A percentile compares a stretch with the other conserved stretches of the same genome.
phyloP scores from a whole-genome alignment of 768 basidiomycete genomes.

The Leccinum truebloodii region DNA sequence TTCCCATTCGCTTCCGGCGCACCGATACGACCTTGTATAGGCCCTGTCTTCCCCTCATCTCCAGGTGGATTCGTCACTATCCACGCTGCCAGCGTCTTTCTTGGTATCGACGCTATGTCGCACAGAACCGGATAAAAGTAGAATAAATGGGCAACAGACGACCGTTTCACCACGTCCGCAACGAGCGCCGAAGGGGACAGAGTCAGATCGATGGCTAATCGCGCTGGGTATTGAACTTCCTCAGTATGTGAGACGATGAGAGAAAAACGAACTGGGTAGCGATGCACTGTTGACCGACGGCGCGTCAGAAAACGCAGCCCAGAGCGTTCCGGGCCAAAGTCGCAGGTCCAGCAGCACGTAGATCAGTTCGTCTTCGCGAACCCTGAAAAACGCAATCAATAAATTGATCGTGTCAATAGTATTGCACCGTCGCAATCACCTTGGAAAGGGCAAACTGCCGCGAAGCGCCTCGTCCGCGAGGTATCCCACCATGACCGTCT shows the following conservation, averaged over 20 bases:
- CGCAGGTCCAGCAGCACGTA: constrained; percentile 75
- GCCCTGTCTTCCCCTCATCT: constrained; percentile 12
- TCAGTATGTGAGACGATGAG: background rate
- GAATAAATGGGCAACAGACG: constrained; percentile 82
- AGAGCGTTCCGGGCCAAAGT: constrained; percentile 75
- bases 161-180: constrained; percentile 71
- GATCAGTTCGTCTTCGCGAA: constrained; percentile 85
- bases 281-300: constrained; percentile 54
- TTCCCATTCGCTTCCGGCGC: constrained; percentile 20
- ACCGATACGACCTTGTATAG: constrained; percentile 21
- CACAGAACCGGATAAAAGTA: constrained; percentile 81
- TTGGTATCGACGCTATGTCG: constrained; percentile 74
- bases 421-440: constrained; percentile 44
- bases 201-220: constrained; percentile 41
- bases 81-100: constrained; percentile 70
- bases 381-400: constrained; percentile 42
- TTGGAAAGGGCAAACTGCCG: constrained; percentile 86
- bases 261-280: constrained; percentile 55
- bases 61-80: constrained; percentile 31
- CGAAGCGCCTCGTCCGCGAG: constrained; percentile 83
- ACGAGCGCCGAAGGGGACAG: constrained; percentile 57
- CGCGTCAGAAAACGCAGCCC: constrained; percentile 71
- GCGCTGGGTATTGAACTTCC: background rate
- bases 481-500: constrained; percentile 64
- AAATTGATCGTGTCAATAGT: background rate